Conservation (phyloP, 2,329 filamentous ascomycete genomes). For the Dactylonectria macrodidyma region DNA sequence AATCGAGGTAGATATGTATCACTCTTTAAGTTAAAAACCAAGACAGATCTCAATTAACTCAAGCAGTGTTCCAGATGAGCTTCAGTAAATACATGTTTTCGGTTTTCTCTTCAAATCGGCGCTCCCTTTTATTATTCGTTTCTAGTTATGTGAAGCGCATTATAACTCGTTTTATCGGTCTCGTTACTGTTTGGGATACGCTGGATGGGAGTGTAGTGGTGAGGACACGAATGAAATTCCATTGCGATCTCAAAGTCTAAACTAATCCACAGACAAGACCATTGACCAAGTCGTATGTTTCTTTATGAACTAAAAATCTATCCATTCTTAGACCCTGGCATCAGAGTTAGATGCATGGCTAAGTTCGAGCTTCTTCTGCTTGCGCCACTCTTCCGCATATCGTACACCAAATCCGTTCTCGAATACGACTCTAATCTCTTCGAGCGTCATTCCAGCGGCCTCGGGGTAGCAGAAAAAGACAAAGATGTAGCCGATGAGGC, state of each 20-base stretch:
- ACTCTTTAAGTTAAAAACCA: too few relatives aligned
- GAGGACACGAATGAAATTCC: not conserved
- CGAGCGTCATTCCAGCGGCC: constrained; percentile 66
- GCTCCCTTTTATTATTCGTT: too few relatives aligned
- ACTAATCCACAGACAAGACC: not conserved
- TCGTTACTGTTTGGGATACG: too few relatives aligned
- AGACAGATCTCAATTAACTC: too few relatives aligned
- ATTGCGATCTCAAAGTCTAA: not conserved
- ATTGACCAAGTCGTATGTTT: not conserved
- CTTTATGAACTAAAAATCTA: not conserved
- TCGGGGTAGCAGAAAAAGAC: constrained; percentile 65
- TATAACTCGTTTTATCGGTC: too few relatives aligned
- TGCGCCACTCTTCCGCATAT: constrained; percentile 37
- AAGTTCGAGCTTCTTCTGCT: constrained; percentile 32
- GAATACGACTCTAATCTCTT: constrained; percentile 65
- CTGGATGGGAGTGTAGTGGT: too few relatives aligned
- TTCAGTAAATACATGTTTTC: too few relatives aligned
- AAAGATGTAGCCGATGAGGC: constrained; percentile 43
- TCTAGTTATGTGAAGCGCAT: too few relatives aligned
- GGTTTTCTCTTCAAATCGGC: too few relatives aligned
- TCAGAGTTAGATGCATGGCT: not conserved
- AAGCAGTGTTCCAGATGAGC: too few relatives aligned
- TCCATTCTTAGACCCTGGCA: not conserved
- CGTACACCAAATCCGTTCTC: constrained; percentile 60
- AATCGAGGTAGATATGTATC: too few relatives aligned